These are phyloP conservation scores for Blastobotrys terrestris DNA, from an alignment of 805 yeast genomes.

Conservation along the genomic window DNA sequence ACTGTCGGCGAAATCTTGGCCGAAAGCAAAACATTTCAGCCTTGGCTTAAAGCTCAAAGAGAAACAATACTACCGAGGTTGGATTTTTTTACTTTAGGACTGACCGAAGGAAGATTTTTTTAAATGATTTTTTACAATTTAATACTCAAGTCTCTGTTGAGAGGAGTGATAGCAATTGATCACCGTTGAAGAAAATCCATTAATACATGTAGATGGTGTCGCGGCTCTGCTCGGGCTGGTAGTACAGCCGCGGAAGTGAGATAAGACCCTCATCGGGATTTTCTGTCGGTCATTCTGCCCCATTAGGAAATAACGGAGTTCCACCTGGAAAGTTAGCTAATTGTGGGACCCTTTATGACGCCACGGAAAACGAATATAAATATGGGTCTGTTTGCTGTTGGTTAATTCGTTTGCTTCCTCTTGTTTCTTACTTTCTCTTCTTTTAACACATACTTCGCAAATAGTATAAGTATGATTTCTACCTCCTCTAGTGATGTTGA, in stretches of 20 bases:
- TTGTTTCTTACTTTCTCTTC: too few relatives aligned
- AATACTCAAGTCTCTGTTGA: too few relatives aligned
- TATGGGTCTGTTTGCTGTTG: background rate
- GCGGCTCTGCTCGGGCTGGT: too few relatives aligned
- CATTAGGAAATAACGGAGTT: background rate
- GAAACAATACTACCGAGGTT: background rate
- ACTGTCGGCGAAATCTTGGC: background rate
- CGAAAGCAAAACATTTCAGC: background rate
- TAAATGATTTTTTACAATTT: too few relatives aligned
- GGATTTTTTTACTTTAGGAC: too few relatives aligned
- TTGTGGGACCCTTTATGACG: background rate
- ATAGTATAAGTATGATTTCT: too few relatives aligned
- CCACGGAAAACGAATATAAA: background rate
- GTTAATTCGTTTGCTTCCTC: too few relatives aligned
- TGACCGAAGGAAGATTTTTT: too few relatives aligned
- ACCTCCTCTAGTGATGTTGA: background rate
- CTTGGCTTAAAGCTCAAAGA: background rate
- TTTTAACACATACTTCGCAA: too few relatives aligned
- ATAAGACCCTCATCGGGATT: background rate
- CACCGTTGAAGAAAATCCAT: too few relatives aligned
- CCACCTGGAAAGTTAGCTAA: background rate
- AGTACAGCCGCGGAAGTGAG: background rate
- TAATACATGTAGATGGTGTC: too few relatives aligned
- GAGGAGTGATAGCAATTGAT: too few relatives aligned
- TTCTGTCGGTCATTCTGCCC: background rate